Base-by-base conservation (phyloP, 2,329 filamentous ascomycete species). In the Sarocladium kiliense region DNA sequence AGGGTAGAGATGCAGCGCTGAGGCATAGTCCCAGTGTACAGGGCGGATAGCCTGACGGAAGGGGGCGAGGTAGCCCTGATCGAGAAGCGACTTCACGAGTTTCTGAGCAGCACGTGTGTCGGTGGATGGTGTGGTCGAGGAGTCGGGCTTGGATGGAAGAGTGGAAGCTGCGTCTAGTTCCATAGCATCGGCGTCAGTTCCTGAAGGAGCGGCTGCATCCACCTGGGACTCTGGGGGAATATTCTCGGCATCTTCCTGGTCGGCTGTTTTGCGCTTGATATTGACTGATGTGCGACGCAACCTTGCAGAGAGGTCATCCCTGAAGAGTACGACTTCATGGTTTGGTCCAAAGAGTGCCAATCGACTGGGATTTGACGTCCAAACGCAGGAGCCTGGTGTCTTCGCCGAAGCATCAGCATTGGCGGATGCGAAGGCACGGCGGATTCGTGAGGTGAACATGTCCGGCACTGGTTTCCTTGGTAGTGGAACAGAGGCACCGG, bases 21-120 rank as follows among this genome's bases (percentile, higher is more conserved):
- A 78, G 0, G 86, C 85, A 68, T 88, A 90, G 70, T 97, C 93
- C 94, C 94, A 97, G 61, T 96, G 83, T 3, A 96, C 82, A 0
- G 94, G 94, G 1, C 93, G 82, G 30, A 84, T 79, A 0, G 84
- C 74, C n/a, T 91, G 79, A 0, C 89, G 85, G 70, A 97, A 99
- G 0, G 94, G 94, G 0, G 89, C 86, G 11, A 99, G 80, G 60
- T 91, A 88, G 4, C 90, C 90, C 72, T 99, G 94, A 62, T 96
- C 92, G 7, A 99, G 80, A 10, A 99, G 69, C 0, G 93, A 96
- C 68, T 96, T 95, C 64, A 96, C 91, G 1, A 97, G 79, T 62
- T 89, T 88, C 56, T 87, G 82, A 7, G 88, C 87, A 6, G 82
- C 77, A 54, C 77, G 77, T 19, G 81, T 65, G 59, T 84, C 81